Percentiles rank a stretch among this genome's conserved stretches.
Evolutionary conservation across 768 basidiomycete genomes (phyloP).

Genomic region (Lyophyllum semitale): DNA sequence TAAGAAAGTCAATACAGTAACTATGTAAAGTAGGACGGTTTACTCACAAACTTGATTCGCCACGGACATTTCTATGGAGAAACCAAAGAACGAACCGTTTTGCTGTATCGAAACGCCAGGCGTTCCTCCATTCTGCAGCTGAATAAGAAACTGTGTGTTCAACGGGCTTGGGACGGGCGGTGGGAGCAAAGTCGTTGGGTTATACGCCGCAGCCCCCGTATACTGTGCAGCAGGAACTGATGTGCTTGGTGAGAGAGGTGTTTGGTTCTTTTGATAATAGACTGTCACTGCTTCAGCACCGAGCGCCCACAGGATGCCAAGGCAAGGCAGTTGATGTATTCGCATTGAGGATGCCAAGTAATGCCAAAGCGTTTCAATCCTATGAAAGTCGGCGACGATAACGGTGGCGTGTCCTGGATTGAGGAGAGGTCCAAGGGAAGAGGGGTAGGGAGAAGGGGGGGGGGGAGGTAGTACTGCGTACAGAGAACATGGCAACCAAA

Average conservation of each 20-base stretch:
- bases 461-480: too few species aligned
- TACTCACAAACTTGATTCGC: slow-evolving; percentile 58
- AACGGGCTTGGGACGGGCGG: slow-evolving; percentile 53
- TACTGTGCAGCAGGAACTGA: slow-evolving; percentile 40
- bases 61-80: slow-evolving; percentile 66
- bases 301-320: slow-evolving; percentile 13
- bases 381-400: too few species aligned
- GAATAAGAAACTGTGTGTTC: slow-evolving; percentile 45
- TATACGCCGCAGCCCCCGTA: slow-evolving; percentile 54
- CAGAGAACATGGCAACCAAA: too few species aligned
- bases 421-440: too few species aligned
- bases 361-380: slow-evolving; percentile 3
- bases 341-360: slow-evolving; percentile 5
- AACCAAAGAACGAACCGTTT: slow-evolving; percentile 50
- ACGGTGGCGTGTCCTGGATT: too few species aligned
- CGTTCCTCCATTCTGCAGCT: slow-evolving; percentile 34
- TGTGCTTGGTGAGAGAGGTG: slow-evolving; percentile 18
- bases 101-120: slow-evolving; percentile 18
- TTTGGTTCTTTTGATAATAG: slow-evolving; percentile 36
- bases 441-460: too few species aligned
- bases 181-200: slow-evolving; percentile 49
- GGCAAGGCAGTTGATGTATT: not conserved
- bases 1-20: not conserved
- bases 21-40: not conserved
- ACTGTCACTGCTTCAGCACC: slow-evolving; percentile 32